Base-by-base conservation (phyloP, 768 basidiomycete species). In the Plicaturopsis crispa region DNA sequence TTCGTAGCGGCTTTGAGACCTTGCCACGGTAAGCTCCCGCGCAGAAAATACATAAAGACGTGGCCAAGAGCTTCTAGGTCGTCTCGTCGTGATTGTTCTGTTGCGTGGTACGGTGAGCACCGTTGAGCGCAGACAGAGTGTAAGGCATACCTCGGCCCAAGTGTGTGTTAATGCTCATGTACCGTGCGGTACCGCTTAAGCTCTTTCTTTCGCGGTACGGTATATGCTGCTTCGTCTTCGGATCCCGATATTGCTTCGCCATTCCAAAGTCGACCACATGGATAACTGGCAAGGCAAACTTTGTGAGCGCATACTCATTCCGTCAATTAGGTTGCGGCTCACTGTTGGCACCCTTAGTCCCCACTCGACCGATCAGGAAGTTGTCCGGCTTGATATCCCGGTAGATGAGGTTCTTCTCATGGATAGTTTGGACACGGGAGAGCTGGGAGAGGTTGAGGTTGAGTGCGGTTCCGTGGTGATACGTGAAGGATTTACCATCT, bases 91-190 rank as follows among this genome's bases (percentile, higher is more conserved):
- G 88, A 89, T 69, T 91, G 88, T 61, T 91, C 84, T 87, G 47
- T 8, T n/a, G n/a, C 33, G 46, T 26, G 10, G 24, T 48, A 16
- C 40, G 24, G 19, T 41, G 23, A 38, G 17, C 24, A 47, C 17
- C 19, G 36, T 44, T 48, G 28, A 35, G 31, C n/a, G n/a, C n/a
- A 35, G 13, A 34, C 41, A 20, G 23, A 31, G 18, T 3, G 28
- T 26, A 16, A 32, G n/a, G 57, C 68, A 46, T 58, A 92, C 92
- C 93, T 69, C 96, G 74, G 30, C 96, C 96, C 41, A 99, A 60
- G 70, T 99, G 96, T 37, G 96, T 99, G 62, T 99, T 99, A 62
- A 99, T 98, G 59, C 87, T 91, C 96, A 99, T 99, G 70, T 99
- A 99, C 34, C 96, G 82, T 24, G 96, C 96, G 12, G 96, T 99